Conservation (phyloP, 2,329 filamentous ascomycete species). For the Cladophialophora carrionii region DNA sequence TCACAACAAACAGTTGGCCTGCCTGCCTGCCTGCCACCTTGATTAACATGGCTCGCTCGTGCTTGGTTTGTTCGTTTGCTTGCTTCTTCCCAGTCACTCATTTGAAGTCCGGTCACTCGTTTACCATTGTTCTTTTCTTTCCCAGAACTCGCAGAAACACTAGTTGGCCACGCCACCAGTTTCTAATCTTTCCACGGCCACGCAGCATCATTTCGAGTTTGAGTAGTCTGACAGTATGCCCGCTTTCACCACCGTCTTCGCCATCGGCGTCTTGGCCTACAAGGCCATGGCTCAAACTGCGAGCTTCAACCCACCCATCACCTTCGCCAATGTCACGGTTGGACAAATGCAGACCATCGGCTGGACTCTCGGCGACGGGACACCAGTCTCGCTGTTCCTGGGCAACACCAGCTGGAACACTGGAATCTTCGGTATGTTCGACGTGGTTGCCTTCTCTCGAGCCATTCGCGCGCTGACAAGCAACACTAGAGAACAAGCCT, state of each 20-base stretch:
- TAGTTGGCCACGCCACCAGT: no score
- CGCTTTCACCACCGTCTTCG: slow-evolving; percentile 18
- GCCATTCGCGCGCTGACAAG: neutral
- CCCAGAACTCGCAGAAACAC: neutral
- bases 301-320: slow-evolving; percentile 29
- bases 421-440: slow-evolving; percentile 33
- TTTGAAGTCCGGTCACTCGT: neutral
- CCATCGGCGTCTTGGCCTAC: slow-evolving; percentile 30
- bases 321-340: slow-evolving; percentile 28
- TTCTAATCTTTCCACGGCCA: neutral
- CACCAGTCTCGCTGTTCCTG: slow-evolving; percentile 30
- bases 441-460: neutral
- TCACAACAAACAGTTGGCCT: slow-evolving; percentile 14
- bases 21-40: slow-evolving; percentile 11
- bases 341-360: slow-evolving; percentile 33
- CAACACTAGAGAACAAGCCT: slow-evolving; percentile 22
- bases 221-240: slow-evolving; percentile 8
- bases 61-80: slow-evolving; percentile 2
- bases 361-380: slow-evolving; percentile 31
- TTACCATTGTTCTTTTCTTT: slow-evolving; percentile 3
- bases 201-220: neutral
- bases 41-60: slow-evolving; percentile 11
- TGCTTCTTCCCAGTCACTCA: slow-evolving; percentile 7
- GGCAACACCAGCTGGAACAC: slow-evolving; percentile 31
- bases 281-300: slow-evolving; percentile 30